phyloP scores from a whole-genome alignment of 306 rosid species.

The Cicer arietinum region DNA sequence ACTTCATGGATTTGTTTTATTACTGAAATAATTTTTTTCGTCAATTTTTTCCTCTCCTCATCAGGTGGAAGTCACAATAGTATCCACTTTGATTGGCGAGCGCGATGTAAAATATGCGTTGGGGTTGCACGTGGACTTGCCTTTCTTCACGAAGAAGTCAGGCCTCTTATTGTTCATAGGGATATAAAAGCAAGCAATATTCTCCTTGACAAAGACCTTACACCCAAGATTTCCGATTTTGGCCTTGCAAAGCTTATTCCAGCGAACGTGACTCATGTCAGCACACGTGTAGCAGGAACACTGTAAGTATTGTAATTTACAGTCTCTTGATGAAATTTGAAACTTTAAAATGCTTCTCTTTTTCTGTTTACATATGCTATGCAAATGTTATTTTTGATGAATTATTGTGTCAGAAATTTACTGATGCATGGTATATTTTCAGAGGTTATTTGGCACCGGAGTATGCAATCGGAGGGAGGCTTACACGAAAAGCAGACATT shows the following conservation, averaged over 20 bases:
- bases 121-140: conserved; percentile 90
- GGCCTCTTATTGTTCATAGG: conserved; percentile 86
- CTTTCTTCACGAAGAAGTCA: conserved; percentile 87
- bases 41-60: conserved; percentile 40
- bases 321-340: conserved; percentile 19
- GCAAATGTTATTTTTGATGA: background rate
- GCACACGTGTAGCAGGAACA: conserved; percentile 99
- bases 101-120: conserved; percentile 61
- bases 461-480: conserved; percentile 83
- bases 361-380: conserved; percentile 20
- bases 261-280: conserved; percentile 79
- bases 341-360: conserved; percentile 8
- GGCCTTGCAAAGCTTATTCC: conserved; percentile 97
- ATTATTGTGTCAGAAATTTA: conserved; percentile 22
- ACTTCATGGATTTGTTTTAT: conserved; percentile 13
- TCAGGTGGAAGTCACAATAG: conserved; percentile 64
- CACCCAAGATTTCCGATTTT: conserved; percentile 90
- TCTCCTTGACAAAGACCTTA: conserved; percentile 75
- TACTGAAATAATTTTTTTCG: conserved; percentile 11
- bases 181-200: conserved; percentile 99
- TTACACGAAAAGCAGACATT: conserved; percentile 85
- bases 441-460: conserved; percentile 99
- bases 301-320: conserved; percentile 63
- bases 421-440: conserved; percentile 42
- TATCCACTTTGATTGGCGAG: conserved; percentile 70